Evolutionary conservation across 1,139 yeast species (phyloP).

Genomic region (Suhomyces chickasaworum): DNA sequence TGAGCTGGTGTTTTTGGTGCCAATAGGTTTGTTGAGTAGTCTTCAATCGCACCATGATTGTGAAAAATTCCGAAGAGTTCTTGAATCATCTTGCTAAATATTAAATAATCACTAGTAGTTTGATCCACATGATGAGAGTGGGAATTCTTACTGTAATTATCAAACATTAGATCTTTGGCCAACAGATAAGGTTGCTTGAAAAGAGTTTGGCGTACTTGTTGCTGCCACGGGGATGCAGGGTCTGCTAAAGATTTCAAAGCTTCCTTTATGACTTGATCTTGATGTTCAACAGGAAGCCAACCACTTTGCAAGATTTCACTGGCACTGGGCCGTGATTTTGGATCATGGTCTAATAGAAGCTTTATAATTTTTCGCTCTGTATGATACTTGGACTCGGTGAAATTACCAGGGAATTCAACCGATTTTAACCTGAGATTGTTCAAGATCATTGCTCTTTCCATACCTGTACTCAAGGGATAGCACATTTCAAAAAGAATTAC

Average conservation of each 20-base stretch:
- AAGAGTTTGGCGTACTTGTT: constrained; percentile 81
- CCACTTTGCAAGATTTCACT: constrained; percentile 74
- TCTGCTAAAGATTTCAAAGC: constrained; percentile 83
- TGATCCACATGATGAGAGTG: constrained; percentile 27
- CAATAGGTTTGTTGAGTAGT: constrained; percentile 52
- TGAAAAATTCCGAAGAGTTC: constrained; percentile 63
- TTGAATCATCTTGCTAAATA: constrained; percentile 53
- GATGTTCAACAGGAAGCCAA: constrained; percentile 81
- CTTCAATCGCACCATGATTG: constrained; percentile 85
- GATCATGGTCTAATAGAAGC: constrained; percentile 73
- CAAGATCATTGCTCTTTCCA: constrained; percentile 83
- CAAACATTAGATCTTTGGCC: constrained; percentile 82
- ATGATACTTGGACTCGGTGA: constrained; percentile 50
- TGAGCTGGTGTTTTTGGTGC: constrained; percentile 82
- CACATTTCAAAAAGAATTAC: constrained; percentile 95
- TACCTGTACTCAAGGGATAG: constrained; percentile 76
- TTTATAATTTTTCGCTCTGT: constrained; percentile 68
- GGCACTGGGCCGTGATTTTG: constrained; percentile 77
- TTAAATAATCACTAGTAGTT: constrained; percentile 38
- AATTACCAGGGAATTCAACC: constrained; percentile 68
- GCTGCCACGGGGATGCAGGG: constrained; percentile 93
- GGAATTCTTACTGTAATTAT: constrained; percentile 38
- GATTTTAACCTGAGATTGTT: constrained; percentile 59
- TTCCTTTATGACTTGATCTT: constrained; percentile 85
- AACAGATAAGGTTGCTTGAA: constrained; percentile 81